Conservation (phyloP, 495 filamentous ascomycete species). For the Thozetella sp. region DNA sequence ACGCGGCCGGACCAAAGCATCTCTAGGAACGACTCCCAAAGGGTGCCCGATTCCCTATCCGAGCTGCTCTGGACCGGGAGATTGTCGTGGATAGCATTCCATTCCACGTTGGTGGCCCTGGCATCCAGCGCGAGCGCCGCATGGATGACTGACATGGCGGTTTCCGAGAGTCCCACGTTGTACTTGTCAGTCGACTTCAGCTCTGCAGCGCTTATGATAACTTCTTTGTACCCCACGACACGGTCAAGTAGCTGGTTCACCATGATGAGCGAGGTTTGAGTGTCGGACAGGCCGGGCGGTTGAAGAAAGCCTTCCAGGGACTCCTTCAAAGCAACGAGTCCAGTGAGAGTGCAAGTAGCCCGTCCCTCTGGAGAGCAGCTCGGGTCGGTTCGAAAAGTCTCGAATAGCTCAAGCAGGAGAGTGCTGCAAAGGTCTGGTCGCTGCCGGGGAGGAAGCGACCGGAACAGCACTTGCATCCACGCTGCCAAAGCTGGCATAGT, state of each 20-base stretch:
- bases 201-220: slow-evolving; percentile 42
- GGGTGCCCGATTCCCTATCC: slow-evolving; percentile 61
- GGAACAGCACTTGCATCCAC: slow-evolving; percentile 77
- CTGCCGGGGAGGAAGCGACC: slow-evolving; percentile 71
- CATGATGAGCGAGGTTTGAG: slow-evolving; percentile 48
- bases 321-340: slow-evolving; percentile 42
- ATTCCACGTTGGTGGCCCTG: slow-evolving; percentile 71
- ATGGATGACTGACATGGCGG: slow-evolving; percentile 65
- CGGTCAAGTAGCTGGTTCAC: slow-evolving; percentile 52
- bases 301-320: slow-evolving; percentile 46
- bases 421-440: slow-evolving; percentile 73
- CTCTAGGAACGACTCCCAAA: slow-evolving; percentile 78
- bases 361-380: slow-evolving; percentile 32
- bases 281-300: slow-evolving; percentile 36
- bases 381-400: slow-evolving; percentile 57
- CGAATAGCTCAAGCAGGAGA: slow-evolving; percentile 69
- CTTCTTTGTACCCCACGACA: slow-evolving; percentile 44
- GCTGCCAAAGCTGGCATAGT: slow-evolving; percentile 54
- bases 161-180: slow-evolving; percentile 38
- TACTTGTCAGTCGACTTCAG: slow-evolving; percentile 31
- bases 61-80: slow-evolving; percentile 67
- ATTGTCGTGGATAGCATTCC: slow-evolving; percentile 60
- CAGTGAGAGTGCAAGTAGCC: slow-evolving; percentile 45
- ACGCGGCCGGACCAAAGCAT: slow-evolving; percentile 65
- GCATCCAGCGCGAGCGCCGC: slow-evolving; percentile 76